A percentile compares a stretch with the other conserved stretches of the same genome.
Conservation (phyloP, 495 filamentous ascomycete species). For the Podospora comata region DNA sequence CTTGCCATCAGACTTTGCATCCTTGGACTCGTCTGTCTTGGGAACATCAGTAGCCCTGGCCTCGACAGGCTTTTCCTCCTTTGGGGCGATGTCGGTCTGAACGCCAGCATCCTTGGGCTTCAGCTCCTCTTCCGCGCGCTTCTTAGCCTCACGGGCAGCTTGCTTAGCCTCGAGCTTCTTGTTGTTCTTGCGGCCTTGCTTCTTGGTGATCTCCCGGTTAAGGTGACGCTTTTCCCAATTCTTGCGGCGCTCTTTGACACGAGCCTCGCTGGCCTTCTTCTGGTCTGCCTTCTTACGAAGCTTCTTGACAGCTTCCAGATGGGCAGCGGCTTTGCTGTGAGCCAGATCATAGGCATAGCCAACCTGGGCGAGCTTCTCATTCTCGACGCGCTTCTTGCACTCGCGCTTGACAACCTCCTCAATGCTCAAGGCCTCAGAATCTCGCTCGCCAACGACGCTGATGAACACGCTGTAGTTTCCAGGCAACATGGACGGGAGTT, state of each 20-base stretch:
- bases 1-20: constrained; percentile 32
- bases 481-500: constrained; percentile 59
- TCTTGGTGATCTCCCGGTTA: constrained; percentile 42
- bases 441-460: constrained; percentile 70
- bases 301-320: constrained; percentile 60
- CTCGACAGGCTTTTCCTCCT: constrained; percentile 28
- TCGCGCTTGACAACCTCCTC: constrained; percentile 70
- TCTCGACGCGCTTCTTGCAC: constrained; percentile 58
- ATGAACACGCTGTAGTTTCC: constrained; percentile 81
- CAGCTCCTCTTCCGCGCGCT: constrained; percentile 38
- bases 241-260: constrained; percentile 43
- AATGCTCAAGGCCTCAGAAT: constrained; percentile 50
- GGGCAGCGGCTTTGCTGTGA: constrained; percentile 68
- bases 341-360: constrained; percentile 87
- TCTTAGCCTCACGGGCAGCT: constrained; percentile 38
- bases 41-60: constrained; percentile 30
- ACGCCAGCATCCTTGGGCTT: constrained; percentile 41
- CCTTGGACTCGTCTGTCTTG: constrained; percentile 15
- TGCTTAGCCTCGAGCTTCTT: constrained; percentile 35
- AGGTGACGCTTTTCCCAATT: constrained; percentile 49
- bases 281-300: constrained; percentile 47
- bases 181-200: constrained; percentile 49
- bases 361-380: constrained; percentile 81
- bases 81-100: constrained; percentile 35
- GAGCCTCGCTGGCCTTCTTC: constrained; percentile 48